These are phyloP conservation scores for Neurospora sp. DNA, from an alignment of 495 filamentous ascomycete species.

Conservation along the genomic window DNA sequence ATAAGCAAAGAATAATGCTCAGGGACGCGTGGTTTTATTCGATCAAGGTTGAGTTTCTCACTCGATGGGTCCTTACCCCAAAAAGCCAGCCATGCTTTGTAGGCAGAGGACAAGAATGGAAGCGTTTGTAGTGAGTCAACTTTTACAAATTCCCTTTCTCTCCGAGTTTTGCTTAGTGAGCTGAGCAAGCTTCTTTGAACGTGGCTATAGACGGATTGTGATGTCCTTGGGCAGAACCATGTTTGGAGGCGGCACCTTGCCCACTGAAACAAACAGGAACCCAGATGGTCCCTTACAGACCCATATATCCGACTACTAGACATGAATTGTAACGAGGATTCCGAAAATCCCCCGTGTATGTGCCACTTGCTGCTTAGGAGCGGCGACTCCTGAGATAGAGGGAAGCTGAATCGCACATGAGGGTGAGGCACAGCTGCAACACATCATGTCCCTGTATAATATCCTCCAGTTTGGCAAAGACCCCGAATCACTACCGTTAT, in stretches of 20 bases:
- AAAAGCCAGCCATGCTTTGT: neutral
- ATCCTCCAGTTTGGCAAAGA: neutral
- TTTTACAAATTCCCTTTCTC: neutral
- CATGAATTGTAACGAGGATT: neutral
- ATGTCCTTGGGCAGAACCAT: neutral
- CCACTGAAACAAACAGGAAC: neutral
- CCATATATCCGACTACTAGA: neutral
- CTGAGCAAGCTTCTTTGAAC: neutral
- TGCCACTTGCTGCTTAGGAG: neutral
- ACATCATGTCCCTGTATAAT: neutral
- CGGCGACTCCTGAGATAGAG: neutral
- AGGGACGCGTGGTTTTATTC: neutral
- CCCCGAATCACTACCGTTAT: neutral
- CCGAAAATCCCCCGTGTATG: neutral
- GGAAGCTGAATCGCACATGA: neutral
- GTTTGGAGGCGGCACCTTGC: neutral
- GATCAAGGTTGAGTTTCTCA: neutral
- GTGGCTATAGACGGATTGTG: neutral
- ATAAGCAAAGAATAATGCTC: neutral
- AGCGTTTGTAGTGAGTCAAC: neutral
- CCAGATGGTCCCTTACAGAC: neutral
- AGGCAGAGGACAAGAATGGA: neutral
- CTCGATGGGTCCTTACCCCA: neutral
- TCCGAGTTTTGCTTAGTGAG: neutral
- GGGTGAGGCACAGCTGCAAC: neutral